A percentile compares a stretch with the other conserved stretches of the same genome.
Conservation (phyloP, 768 basidiomycete genomes). For the Rhodocollybia butyracea region DNA sequence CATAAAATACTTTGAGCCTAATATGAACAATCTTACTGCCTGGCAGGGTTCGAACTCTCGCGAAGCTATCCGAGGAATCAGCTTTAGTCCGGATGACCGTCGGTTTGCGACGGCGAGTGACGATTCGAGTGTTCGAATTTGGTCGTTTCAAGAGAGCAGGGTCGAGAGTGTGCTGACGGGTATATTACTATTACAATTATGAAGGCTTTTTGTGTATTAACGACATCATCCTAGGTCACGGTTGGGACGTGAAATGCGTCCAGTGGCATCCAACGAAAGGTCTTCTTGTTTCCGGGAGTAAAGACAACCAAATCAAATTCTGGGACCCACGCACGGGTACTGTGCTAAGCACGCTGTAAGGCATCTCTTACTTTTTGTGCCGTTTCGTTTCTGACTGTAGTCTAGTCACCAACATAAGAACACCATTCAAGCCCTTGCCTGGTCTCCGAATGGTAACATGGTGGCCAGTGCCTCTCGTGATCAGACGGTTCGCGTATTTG, state of each 20-base stretch:
- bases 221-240: slow-evolving; percentile 63
- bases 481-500: slow-evolving; percentile 92
- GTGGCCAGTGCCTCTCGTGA: slow-evolving; percentile 95
- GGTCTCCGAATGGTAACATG: slow-evolving; percentile 93
- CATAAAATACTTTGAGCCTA: slow-evolving; percentile 98
- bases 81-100: slow-evolving; percentile 88
- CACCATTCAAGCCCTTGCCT: slow-evolving; percentile 87
- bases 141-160: slow-evolving; percentile 89
- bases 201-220: background rate
- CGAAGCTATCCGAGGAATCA: slow-evolving; percentile 91
- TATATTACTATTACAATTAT: slow-evolving; percentile 20
- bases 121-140: slow-evolving; percentile 91
- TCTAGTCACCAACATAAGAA: slow-evolving; percentile 96
- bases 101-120: slow-evolving; percentile 95
- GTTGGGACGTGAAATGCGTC: slow-evolving; percentile 98
- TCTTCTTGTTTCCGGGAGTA: slow-evolving; percentile 89
- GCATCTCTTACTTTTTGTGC: slow-evolving; percentile 3
- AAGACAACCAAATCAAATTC: slow-evolving; percentile 98
- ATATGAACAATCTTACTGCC: slow-evolving; percentile 97
- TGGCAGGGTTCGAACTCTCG: slow-evolving; percentile 83
- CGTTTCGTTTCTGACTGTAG: background rate
- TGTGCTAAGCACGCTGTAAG: slow-evolving; percentile 85
- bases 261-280: slow-evolving; percentile 99
- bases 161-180: slow-evolving; percentile 89
- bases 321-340: slow-evolving; percentile 98